Conservation (phyloP, 495 filamentous ascomycete species). For the Haplographium delicatum region DNA sequence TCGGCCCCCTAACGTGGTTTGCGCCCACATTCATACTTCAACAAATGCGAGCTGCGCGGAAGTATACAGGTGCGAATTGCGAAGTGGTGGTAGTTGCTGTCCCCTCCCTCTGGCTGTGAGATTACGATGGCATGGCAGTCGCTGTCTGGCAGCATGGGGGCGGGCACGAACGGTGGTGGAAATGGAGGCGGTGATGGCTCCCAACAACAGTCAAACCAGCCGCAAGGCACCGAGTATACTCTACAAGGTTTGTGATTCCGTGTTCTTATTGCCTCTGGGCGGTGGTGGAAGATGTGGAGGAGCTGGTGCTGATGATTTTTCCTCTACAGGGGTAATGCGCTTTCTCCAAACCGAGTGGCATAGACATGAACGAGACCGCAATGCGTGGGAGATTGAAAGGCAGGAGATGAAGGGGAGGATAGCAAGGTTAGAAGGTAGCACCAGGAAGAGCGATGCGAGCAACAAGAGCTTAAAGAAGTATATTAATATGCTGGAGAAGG, state of each 20-base stretch:
- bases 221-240: constrained; percentile 93
- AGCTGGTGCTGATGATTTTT: constrained; percentile 1
- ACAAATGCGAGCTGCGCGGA: constrained; percentile 14
- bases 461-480: constrained; percentile 86
- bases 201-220: constrained; percentile 52
- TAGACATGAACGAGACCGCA: constrained; percentile 93
- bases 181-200: constrained; percentile 47
- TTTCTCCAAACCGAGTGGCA: constrained; percentile 99
- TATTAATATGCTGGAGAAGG: constrained; percentile 83
- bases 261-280: constrained; percentile 4
- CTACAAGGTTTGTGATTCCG: constrained; percentile 66
- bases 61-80: constrained; percentile 4
- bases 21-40: constrained; percentile 18
- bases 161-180: constrained; percentile 51
- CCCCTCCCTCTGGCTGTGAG: background rate
- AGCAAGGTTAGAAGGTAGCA: constrained; percentile 87
- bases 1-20: background rate
- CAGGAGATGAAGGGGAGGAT: constrained; percentile 99
- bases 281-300: too few relatives aligned
- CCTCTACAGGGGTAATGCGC: constrained; percentile 89
- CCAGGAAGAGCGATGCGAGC: constrained; percentile 74
- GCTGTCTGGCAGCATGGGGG: constrained; percentile 60
- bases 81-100: constrained; percentile 4
- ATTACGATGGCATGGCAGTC: constrained; percentile 55
- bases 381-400: constrained; percentile 97